Evolutionary conservation across 2,329 filamentous ascomycete species (phyloP).

Genomic region (Corniculantispora saksenae): DNA sequence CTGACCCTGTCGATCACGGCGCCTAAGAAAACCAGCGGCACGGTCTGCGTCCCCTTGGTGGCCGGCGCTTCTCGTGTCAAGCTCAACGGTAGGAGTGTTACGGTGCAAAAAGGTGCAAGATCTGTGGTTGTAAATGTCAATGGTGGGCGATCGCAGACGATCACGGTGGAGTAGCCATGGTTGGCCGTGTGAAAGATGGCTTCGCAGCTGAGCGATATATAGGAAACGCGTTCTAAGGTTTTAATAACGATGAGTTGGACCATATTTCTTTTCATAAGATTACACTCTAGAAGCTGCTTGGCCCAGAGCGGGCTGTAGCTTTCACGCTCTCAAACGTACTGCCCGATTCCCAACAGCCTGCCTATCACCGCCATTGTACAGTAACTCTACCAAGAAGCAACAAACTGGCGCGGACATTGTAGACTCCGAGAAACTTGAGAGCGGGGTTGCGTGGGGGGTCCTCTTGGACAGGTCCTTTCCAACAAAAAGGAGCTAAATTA

Average conservation of each 20-base stretch:
- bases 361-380: no score
- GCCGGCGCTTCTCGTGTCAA: neutral
- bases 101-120: neutral
- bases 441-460: neutral
- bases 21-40: neutral
- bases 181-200: neutral
- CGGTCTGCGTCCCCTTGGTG: slow-evolving; percentile 3
- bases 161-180: neutral
- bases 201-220: no score
- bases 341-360: no score
- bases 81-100: neutral
- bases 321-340: no score
- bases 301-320: no score
- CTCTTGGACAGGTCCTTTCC: neutral
- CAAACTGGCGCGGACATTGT: no score
- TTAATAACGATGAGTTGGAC: no score
- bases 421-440: no score
- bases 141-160: neutral
- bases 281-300: no score
- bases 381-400: no score
- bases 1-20: slow-evolving; percentile 2
- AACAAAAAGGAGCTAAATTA: neutral
- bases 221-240: no score
- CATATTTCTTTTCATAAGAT: no score
- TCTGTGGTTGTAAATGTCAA: neutral